Conservation (phyloP, 768 basidiomycete genomes). For the Pisolithus microcarpus region DNA sequence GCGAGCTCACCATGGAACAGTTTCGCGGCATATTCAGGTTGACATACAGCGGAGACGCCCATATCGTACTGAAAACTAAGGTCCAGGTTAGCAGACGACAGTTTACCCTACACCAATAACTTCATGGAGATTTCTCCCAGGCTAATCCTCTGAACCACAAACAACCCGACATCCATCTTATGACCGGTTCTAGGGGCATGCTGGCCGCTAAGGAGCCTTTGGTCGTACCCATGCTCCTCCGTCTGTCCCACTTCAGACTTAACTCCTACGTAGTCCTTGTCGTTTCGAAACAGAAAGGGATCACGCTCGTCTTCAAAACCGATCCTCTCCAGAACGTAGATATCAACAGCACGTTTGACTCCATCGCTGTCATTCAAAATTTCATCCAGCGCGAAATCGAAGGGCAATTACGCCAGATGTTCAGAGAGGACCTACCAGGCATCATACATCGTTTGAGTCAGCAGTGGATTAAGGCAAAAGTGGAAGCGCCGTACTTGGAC, state of each 20-base stretch:
- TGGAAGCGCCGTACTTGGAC: slow-evolving; percentile 81
- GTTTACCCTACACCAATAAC: not conserved
- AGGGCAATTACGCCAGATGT: slow-evolving; percentile 95
- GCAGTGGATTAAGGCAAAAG: slow-evolving; percentile 91
- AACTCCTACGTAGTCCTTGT: slow-evolving; percentile 96
- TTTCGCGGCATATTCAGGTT: slow-evolving; percentile 96
- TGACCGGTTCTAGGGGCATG: slow-evolving; percentile 79
- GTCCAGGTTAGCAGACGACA: slow-evolving; percentile 60
- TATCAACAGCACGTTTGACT: slow-evolving; percentile 96
- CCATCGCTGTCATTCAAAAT: slow-evolving; percentile 94
- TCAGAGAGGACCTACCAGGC: slow-evolving; percentile 90
- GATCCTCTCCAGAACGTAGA: slow-evolving; percentile 97
- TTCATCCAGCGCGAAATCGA: slow-evolving; percentile 98
- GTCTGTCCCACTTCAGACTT: slow-evolving; percentile 90
- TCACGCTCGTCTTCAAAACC: slow-evolving; percentile 98
- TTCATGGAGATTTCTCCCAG: slow-evolving; percentile 32
- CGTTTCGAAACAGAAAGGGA: slow-evolving; percentile 95
- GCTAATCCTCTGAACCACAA: slow-evolving; percentile 95
- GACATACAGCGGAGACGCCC: slow-evolving; percentile 91
- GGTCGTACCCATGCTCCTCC: slow-evolving; percentile 96
- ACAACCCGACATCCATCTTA: slow-evolving; percentile 81
- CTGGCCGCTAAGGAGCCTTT: slow-evolving; percentile 92
- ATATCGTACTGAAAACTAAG: slow-evolving; percentile 80
- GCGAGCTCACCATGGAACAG: slow-evolving; percentile 90
- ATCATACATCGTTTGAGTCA: slow-evolving; percentile 96